Evolutionary conservation across 768 basidiomycete genomes (phyloP).

Genomic region (Podaxis carcinomalis): DNA sequence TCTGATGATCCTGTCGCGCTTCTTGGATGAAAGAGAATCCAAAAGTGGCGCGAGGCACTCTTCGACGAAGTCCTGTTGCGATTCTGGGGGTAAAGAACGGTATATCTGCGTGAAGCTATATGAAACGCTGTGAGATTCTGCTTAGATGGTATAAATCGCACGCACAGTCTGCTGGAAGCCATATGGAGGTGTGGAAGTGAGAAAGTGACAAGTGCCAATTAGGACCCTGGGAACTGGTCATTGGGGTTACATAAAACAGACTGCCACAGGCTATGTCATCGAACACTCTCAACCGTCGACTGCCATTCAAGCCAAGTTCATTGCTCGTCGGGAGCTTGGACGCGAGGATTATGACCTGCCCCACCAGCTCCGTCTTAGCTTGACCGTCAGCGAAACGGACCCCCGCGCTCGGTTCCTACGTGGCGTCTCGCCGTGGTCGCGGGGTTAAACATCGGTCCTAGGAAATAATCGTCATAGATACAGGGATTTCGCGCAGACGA

Average conservation of each 20-base stretch:
- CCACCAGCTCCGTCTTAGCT: too few relatives aligned
- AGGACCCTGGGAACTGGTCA: not conserved
- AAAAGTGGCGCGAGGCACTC: slow-evolving; percentile 47
- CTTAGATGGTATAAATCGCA: not conserved
- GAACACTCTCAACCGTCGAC: not conserved
- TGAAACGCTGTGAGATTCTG: not conserved
- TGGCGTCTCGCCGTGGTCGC: too few relatives aligned
- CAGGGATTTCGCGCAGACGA: too few relatives aligned
- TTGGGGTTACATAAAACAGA: not conserved
- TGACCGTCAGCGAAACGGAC: too few relatives aligned
- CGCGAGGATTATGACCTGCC: too few relatives aligned
- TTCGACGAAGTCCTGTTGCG: slow-evolving; percentile 43
- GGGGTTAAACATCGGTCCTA: too few relatives aligned
- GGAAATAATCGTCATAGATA: too few relatives aligned
- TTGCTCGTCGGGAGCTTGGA: too few relatives aligned
- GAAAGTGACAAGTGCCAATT: not conserved
- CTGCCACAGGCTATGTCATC: not conserved
- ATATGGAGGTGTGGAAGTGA: not conserved
- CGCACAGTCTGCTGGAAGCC: slow-evolving; percentile 7
- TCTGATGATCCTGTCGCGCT: slow-evolving; percentile 29
- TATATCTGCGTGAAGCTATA: slow-evolving; percentile 44
- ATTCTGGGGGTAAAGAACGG: slow-evolving; percentile 49
- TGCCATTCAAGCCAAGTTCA: not conserved
- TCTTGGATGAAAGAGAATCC: slow-evolving; percentile 34
- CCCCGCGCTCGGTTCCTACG: too few relatives aligned